phyloP scores from a whole-genome alignment of 306 rosid species.

The Acacia acuminata region DNA sequence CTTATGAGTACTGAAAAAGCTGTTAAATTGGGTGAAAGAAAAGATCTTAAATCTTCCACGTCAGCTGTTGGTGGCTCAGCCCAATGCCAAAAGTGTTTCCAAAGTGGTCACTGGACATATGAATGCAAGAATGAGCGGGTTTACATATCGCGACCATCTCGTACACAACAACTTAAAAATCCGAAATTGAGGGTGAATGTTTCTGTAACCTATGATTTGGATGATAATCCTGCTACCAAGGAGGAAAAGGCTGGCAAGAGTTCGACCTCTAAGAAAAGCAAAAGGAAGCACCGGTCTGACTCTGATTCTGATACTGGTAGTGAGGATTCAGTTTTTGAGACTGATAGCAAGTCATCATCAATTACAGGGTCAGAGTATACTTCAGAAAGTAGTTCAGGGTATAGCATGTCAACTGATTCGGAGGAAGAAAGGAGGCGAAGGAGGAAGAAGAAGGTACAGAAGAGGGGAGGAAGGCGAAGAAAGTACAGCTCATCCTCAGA shows the following conservation, averaged over 20 bases:
- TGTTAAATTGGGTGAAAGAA: conserved; percentile 91
- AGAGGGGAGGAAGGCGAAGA: conserved; percentile 45
- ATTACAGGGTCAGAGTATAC: conserved; percentile 71
- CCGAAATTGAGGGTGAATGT: conserved; percentile 80
- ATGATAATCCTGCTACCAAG: conserved; percentile 43
- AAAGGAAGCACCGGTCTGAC: conserved; percentile 68
- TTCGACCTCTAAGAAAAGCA: conserved; percentile 55
- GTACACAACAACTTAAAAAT: conserved; percentile 91
- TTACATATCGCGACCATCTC: conserved; percentile 89
- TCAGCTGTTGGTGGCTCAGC: conserved; percentile 53
- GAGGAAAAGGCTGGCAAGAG: conserved; percentile 50
- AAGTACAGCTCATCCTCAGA: conserved; percentile 81
- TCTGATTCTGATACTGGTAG: conserved; percentile 70
- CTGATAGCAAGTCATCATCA: conserved; percentile 81
- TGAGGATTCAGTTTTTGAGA: conserved; percentile 91
- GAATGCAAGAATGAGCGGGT: conserved; percentile 96
- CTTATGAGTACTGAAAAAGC: conserved; percentile 98
- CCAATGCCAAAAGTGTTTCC: conserved; percentile 94
- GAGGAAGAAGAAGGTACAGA: conserved; percentile 73
- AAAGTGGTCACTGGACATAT: conserved; percentile 89
- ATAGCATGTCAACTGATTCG: conserved; percentile 83
- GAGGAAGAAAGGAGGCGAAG: conserved; percentile 70
- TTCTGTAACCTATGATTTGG: conserved; percentile 57
- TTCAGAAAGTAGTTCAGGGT: conserved; percentile 73
- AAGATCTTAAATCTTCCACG: conserved; percentile 63